Base-by-base conservation (phyloP, 495 filamentous ascomycete species). In the Talaromyces proteolyticus region DNA sequence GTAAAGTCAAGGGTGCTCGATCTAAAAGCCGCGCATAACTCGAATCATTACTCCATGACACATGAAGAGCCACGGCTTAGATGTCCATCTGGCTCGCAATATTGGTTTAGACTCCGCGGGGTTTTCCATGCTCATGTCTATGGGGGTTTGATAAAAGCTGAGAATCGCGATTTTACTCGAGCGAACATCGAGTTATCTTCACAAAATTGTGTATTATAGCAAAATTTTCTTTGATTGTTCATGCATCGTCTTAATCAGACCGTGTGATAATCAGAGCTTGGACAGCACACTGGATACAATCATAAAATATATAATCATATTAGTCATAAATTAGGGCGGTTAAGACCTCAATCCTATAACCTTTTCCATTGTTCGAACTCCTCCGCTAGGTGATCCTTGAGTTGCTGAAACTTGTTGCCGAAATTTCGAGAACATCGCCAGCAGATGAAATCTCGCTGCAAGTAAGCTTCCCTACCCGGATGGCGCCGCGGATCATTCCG, bases 351-450 rank as follows among this genome's bases (percentile, higher is more conserved):
- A 19, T 10, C 4, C 40, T 60, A 94, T 53, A 85, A 73, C 56
- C 59, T 78, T 69, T 80, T 90, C 92, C 92, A 97, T 55, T 68
- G 73, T 58, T 86, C 79, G 65, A 89, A 91, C 68, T 98, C 93
- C 53, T 75, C 71, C 34, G 75, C 80, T 54, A 98, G 66, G 75
- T 98, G 93, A 53, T 68, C 74, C 67, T 91, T 96, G 57, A 96
- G 66, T 65, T 72, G 70, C 42, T 73, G 67, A 63, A 95, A 95
- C 53, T 67, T 70, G 52, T 84, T 86, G 22, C 77, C 81, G 65
- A 94, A 96, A 8, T 76, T 72, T 64, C 64, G 73, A 2, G 84
- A 82, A 69, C 93, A 98, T 42, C 89, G 75, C 93, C 93, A 96
- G 63, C 93, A 98, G 37, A 64, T 60, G 62, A 94, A 75, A 48